Evolutionary conservation across 768 basidiomycete genomes (phyloP).

Genomic region (Boletales sp.): DNA sequence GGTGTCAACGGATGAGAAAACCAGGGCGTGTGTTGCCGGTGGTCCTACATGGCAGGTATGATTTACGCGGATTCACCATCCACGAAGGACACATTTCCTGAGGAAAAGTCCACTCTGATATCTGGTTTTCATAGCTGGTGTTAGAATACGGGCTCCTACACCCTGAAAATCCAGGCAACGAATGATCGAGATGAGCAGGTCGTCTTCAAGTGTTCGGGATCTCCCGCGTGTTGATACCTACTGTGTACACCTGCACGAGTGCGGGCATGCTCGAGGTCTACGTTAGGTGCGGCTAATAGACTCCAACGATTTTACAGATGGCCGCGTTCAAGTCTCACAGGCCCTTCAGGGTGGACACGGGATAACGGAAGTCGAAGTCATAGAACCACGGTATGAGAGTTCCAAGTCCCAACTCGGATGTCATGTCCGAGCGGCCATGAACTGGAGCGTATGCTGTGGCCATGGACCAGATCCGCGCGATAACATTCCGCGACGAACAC

Average conservation of each 20-base stretch:
- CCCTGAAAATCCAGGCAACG: constrained; percentile 14
- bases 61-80: constrained; percentile 1
- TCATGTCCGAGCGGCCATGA: constrained; percentile 20
- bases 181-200: constrained; percentile 25
- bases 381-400: constrained; percentile 8
- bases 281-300: background rate
- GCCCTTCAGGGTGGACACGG: constrained; percentile 31
- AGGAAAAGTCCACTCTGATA: constrained; percentile 33
- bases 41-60: constrained; percentile 23
- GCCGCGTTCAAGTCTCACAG: constrained; percentile 8
- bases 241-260: constrained; percentile 26
- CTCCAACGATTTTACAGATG: too few species aligned
- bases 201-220: constrained; percentile 39
- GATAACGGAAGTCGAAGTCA: constrained; percentile 3
- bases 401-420: constrained; percentile 11
- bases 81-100: constrained; percentile 35
- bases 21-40: constrained; percentile 36
- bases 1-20: constrained; percentile 22
- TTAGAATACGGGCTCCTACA: constrained; percentile 24
- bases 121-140: constrained; percentile 38
- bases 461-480: constrained; percentile 22
- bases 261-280: constrained; percentile 6
- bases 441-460: constrained; percentile 25
- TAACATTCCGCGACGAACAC: constrained; percentile 22
- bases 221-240: constrained; percentile 26